Base-by-base conservation (phyloP, 2,329 filamentous ascomycete genomes). In the Xylaria sp. region DNA sequence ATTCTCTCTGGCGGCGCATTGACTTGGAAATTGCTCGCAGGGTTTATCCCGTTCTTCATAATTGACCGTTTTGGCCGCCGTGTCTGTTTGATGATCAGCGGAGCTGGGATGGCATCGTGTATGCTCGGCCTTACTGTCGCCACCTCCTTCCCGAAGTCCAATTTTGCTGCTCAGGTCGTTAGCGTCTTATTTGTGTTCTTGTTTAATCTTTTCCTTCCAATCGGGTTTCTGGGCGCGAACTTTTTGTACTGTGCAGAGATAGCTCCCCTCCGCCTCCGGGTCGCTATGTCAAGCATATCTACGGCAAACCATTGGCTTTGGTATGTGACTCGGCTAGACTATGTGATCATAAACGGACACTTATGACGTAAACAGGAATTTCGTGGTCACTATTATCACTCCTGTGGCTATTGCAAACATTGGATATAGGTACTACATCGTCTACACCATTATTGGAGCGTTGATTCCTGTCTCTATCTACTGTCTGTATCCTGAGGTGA, bases 361-460 rank as follows among this genome's bases (percentile, higher is more conserved):
- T 46, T 7, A 46, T 46, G 2, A n/a, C 6, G 18, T 7, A 5
- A 46, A 18, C 41, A 46, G 41, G 41, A 46, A 46, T 18, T 46
- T 46, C 18, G 41, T 46, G n/a, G 41, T 46, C 41, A 46, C 41
- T n/a, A 46, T 46, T n/a, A 46, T 46, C 3, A 46, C 41, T n/a
- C 41, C 41, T 7, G 41, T 46, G 7, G 41, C 41, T 46, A 46
- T 46, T 46, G 41, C 41, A 15, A 46, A 46, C 13, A 46, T 46
- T n/a, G 41, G 41, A 46, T 46, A 46, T 46, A 46, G 41, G 41
- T 46, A 46, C 41, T 46, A 46, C 41, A 46, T 46, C 18, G 41
- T 46, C 41, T 46, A 46, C 18, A 46, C 41, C 13, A 46, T 46
- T 7, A 46, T 46, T 46, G 41, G 41, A n/a, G 41, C 41, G 15